Conservation (phyloP, 2,329 filamentous ascomycete genomes). For the Paecilomyces sp. region DNA sequence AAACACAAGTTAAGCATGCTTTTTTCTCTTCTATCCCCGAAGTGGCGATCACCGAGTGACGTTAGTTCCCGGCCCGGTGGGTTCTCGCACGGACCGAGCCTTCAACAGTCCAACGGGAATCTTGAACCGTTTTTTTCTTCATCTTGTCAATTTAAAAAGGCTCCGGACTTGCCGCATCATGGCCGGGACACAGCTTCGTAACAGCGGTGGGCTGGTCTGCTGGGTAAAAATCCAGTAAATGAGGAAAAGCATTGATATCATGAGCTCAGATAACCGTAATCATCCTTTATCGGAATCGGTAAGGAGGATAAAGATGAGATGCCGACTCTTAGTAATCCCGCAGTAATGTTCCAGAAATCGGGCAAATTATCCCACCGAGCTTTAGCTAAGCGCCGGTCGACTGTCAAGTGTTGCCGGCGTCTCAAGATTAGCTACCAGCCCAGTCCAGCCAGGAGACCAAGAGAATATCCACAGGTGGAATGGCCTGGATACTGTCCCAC, state of each 20-base stretch:
- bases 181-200: background rate
- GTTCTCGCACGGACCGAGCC: background rate
- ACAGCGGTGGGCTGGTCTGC: background rate
- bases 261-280: background rate
- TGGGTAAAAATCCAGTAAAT: background rate
- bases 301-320: background rate
- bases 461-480: background rate
- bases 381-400: background rate
- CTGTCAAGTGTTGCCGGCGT: background rate
- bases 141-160: background rate
- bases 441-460: background rate
- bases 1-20: background rate
- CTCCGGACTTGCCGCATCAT: background rate
- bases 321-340: background rate
- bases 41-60: background rate
- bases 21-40: background rate
- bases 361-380: background rate
- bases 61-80: background rate
- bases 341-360: background rate
- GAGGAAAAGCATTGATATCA: background rate
- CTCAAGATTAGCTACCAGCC: background rate
- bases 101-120: background rate
- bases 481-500: no score
- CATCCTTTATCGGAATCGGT: background rate
- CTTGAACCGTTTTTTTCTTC: background rate